Base-by-base conservation (phyloP, 106 monocot species). In the Hemerocallis citrina region DNA sequence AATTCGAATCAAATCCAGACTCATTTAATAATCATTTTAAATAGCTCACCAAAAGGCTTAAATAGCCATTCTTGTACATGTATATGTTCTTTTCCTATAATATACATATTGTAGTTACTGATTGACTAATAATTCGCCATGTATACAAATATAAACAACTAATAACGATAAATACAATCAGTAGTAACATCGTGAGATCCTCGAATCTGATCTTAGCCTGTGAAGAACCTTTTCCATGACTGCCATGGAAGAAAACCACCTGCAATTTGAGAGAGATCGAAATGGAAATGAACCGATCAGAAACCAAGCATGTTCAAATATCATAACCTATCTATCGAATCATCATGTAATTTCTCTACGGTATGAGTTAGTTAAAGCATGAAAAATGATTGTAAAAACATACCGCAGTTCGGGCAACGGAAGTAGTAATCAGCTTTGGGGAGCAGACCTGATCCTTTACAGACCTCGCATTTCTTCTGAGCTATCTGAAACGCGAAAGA, bases 241-340 rank as follows among this genome's bases (percentile, higher is more conserved):
- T 82, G 84, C 92, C 92, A 93, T 50, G 92, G 92, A 36, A 93
- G 85, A 79, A 93, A 88, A 32, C 93, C 93, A 70, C 93, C 93
- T 93, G 70, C 19, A 63, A 65, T 33, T 39, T n/a, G 46, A 72
- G 21, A 5, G 3, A 17, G 27, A 47, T 25, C 34, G 20, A 14
- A 28, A 56, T 34, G 23, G 7, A 20, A n/a, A n/a, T n/a, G n/a
- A n/a, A n/a, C n/a, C n/a, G n/a, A n/a, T n/a, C n/a, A n/a, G n/a
- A n/a, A n/a, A n/a, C n/a, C n/a, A n/a, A n/a, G n/a, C 48, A 23
- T 22, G 15, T 16, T 14, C n/a, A 56, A 6, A 16, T 56, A 33
- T 7, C 52, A 7, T 16, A 56, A 33, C 10, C 32, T 32, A 0
- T 34, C 12, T 28, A 54, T 1, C 1, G 5, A 22, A 23, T 22